Evolutionary conservation across 768 basidiomycete genomes (phyloP), one percentile per base, ranked within the genome.

Genomic region (Tylopilus plumbeoviolaceoides): DNA sequence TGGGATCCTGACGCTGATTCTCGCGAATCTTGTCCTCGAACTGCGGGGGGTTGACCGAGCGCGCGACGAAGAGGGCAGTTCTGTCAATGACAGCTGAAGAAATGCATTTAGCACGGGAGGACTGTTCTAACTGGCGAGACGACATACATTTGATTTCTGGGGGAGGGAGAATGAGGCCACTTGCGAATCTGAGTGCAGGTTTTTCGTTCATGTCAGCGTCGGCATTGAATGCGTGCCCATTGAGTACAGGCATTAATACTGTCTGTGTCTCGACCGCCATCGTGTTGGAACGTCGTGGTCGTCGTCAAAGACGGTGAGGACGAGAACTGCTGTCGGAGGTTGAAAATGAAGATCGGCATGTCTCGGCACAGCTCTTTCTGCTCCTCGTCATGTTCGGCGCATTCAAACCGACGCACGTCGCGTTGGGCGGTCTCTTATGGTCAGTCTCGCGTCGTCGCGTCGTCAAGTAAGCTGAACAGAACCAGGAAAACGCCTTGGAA

Each of bases 1-100:
- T n/a, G n/a, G n/a, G n/a, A n/a, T n/a, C n/a, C n/a, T n/a, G 23
- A 73, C 93, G 91, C 72, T 95, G 95, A 63, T 90, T 89, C 73
- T 98, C 94, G 62, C 94, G 85, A 70, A 99, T 93, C 74, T 95
- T 95, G 68, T 94, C 91, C 74, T 98, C 95, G 65, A 99, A 94
- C 62, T 88, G 84, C 10, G 85, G 82, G 7, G 95, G 93, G 63
- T 97, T 91, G 25, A 88, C 89, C n/a, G 94, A 95, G 58, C 90
- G 87, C 33, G 94, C 91, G 55, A 98, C 89, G 55, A 89, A 92
- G 12, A 79, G 71, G 5, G 97, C 95, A 14, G 97, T 99, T 64
- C 92, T 84, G 76, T 98, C 97, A 58, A 98, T 94, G 56, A 98
- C 92, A 52, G 86, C 92, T 95, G 57, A 28, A 62, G 45, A 28